Evolutionary conservation across 129 eudicot species (phyloP).

Genomic region (Gnaphalium uliginosum): DNA sequence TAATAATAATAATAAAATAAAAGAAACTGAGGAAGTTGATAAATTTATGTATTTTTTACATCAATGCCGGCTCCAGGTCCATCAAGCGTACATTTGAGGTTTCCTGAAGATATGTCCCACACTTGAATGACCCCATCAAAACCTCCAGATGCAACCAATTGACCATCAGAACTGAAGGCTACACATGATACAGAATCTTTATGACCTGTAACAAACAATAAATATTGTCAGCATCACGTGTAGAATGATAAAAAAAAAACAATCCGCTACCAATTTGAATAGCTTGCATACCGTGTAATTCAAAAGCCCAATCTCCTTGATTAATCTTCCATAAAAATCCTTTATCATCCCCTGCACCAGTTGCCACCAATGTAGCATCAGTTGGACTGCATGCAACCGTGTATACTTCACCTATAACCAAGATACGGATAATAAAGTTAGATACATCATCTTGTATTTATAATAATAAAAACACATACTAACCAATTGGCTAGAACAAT

Average conservation of each 20-base stretch:
- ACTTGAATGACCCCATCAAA: constrained; percentile 76
- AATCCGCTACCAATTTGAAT: background rate
- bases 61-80: constrained; percentile 89
- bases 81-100: constrained; percentile 63
- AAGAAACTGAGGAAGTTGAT: background rate
- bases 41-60: constrained; percentile 40
- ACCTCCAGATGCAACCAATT: constrained; percentile 86
- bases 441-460: background rate
- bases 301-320: constrained; percentile 91
- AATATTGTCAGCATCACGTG: background rate
- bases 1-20: no score
- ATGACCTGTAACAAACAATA: constrained; percentile 58
- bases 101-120: constrained; percentile 67
- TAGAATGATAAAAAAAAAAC: background rate
- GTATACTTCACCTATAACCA: constrained; percentile 70
- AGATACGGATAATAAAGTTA: constrained; percentile 6
- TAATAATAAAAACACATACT: background rate
- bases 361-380: constrained; percentile 80
- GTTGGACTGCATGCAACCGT: constrained; percentile 90
- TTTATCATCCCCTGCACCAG: constrained; percentile 97
- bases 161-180: constrained; percentile 86
- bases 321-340: constrained; percentile 90
- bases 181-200: constrained; percentile 70
- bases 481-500: background rate
- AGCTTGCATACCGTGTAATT: constrained; percentile 61